These are phyloP conservation scores for Alternaria burnsii DNA, from an alignment of 2,329 filamentous ascomycete genomes.

Conservation along the genomic window DNA sequence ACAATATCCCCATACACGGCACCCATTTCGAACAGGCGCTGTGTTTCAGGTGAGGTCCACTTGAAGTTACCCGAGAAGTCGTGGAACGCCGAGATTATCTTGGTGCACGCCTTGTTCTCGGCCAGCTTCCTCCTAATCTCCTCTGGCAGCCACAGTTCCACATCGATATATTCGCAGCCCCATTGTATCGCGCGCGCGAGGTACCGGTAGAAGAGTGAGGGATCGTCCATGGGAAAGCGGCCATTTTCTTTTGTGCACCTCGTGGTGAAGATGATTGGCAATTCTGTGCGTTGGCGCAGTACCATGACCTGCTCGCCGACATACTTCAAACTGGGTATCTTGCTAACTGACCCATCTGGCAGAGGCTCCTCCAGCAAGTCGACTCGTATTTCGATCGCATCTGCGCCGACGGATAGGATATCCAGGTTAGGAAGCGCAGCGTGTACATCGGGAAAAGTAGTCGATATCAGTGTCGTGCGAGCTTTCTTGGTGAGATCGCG, in stretches of 20 bases:
- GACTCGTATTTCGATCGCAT: slow-evolving; percentile 85
- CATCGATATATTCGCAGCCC: slow-evolving; percentile 90
- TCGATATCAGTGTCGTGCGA: slow-evolving; percentile 85
- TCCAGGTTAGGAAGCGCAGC: slow-evolving; percentile 85
- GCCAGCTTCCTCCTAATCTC: slow-evolving; percentile 73
- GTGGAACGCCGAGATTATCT: slow-evolving; percentile 91
- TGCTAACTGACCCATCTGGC: slow-evolving; percentile 63
- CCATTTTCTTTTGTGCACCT: slow-evolving; percentile 84
- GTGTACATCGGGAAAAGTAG: slow-evolving; percentile 85
- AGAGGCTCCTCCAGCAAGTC: slow-evolving; percentile 80
- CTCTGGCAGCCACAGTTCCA: slow-evolving; percentile 87
- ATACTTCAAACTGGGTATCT: slow-evolving; percentile 80
- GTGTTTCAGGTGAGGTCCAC: slow-evolving; percentile 78
- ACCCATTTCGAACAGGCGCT: slow-evolving; percentile 75
- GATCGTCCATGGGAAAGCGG: slow-evolving; percentile 83
- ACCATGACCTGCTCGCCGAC: slow-evolving; percentile 88
- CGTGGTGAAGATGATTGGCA: slow-evolving; percentile 91
- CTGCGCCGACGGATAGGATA: slow-evolving; percentile 85
- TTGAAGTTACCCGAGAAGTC: slow-evolving; percentile 86
- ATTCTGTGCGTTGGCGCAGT: slow-evolving; percentile 80
- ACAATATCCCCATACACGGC: slow-evolving; percentile 82
- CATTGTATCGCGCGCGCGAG: slow-evolving; percentile 86
- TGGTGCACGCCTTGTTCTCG: slow-evolving; percentile 76
- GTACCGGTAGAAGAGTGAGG: slow-evolving; percentile 77
- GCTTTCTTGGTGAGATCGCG: slow-evolving; percentile 79